phyloP scores from a whole-genome alignment of 2,329 filamentous ascomycete genomes.

The Didymella segeticola region DNA sequence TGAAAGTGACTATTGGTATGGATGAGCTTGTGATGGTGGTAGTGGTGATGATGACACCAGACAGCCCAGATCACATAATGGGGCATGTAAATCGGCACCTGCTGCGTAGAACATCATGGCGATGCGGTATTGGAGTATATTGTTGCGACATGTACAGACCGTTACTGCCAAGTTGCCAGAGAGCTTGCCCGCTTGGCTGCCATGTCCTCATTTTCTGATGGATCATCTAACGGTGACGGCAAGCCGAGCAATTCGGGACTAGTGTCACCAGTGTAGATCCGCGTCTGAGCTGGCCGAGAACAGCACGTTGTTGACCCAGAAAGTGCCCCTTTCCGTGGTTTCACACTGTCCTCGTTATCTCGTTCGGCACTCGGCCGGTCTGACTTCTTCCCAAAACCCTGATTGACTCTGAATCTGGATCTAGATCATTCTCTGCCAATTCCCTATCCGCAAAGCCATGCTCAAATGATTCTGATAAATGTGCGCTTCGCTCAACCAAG shows the following conservation, averaged over 20 bases:
- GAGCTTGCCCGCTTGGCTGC: not conserved
- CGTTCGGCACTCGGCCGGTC: not conserved
- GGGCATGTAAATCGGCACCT: not conserved
- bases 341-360: not conserved
- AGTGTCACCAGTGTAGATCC: no score
- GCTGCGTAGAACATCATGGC: not conserved
- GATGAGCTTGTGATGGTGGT: no score
- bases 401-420: no score
- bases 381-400: not conserved
- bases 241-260: no score
- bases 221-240: no score
- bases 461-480: not conserved
- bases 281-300: no score
- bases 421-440: not conserved
- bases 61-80: no score
- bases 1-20: no score
- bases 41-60: no score
- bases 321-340: no score
- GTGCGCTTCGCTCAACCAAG: conserved; percentile 36
- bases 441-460: not conserved
- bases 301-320: no score
- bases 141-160: not conserved
- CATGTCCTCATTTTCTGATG: not conserved
- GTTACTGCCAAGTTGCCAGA: not conserved
- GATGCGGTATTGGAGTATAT: not conserved